Evolutionary conservation across 179 eudicot species (phyloP), one percentile per base, ranked within the genome.

Genomic region (Pouteria campechiana): DNA sequence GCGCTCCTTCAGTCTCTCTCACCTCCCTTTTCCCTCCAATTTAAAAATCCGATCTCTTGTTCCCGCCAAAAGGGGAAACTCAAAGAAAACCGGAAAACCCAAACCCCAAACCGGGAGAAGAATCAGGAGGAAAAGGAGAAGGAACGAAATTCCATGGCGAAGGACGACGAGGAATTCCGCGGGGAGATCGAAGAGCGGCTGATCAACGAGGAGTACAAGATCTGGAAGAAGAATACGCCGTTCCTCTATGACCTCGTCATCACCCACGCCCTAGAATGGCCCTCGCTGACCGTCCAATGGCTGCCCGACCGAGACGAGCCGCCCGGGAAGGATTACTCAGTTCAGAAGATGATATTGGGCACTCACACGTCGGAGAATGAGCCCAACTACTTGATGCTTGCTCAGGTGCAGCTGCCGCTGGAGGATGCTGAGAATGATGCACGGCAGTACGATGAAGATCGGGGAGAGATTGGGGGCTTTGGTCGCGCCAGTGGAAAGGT

Each of bases 271-370:
- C 87, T 83, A 11, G 90, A 83, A 41, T 87, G 94, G 96, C 96
- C 96, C 0, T 87, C 96, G 2, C 82, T 87, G 47, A 87, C 96
- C 21, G 96, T 87, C 12, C 94, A 87, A 67, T 87, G 96, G 96
- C 81, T 87, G 2, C 87, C 90, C 12, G 83, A 69, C 46, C 55
- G 79, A 14, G 75, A 74, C 16, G 94, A 87, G 77, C 94, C 81
- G 12, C 72, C 94, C 1, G 96, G 85, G 36, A 87, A 87, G 61
- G 94, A 87, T 47, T 77, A 74, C 46, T 70, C 81, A 1, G 81
- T 76, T 6, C 96, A 87, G 68, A 87, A 87, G 74, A 72, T 87
- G 83, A 76, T 87, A 35, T 59, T 87, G 46, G 96, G 96, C 32
- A 87, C 96, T 4, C 94, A 87, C 46, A 72, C 94, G 1, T 76